Evolutionary conservation across 1,139 yeast genomes (phyloP).

Genomic region (Blastobotrys buckinghamii): DNA sequence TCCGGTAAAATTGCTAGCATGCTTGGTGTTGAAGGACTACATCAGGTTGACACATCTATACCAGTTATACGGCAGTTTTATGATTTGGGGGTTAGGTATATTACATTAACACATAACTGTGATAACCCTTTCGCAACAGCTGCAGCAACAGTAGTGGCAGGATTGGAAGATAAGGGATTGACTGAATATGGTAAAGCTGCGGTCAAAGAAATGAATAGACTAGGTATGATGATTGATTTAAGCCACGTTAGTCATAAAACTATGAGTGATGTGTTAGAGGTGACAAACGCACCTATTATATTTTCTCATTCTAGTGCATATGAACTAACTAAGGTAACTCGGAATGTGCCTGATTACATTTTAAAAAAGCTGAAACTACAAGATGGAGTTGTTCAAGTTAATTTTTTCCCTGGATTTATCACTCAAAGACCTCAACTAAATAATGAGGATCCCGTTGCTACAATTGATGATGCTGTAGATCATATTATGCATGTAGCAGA

Average conservation of each 20-base stretch:
- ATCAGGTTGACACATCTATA: constrained; percentile 45
- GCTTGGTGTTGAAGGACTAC: constrained; percentile 49
- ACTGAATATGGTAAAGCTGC: constrained; percentile 37
- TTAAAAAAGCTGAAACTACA: constrained; percentile 36
- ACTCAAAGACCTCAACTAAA: constrained; percentile 16
- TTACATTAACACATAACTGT: constrained; percentile 49
- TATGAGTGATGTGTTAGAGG: constrained; percentile 42
- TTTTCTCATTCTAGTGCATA: constrained; percentile 48
- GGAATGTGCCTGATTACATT: constrained; percentile 49
- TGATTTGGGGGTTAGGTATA: constrained; percentile 47
- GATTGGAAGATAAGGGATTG: constrained; percentile 42
- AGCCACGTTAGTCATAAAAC: constrained; percentile 49
- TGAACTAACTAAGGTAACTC: constrained; percentile 37
- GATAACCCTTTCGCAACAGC: constrained; percentile 54
- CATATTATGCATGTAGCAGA: constrained; percentile 41
- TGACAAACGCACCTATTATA: constrained; percentile 44
- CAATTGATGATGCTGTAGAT: constrained; percentile 46
- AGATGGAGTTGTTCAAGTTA: constrained; percentile 36
- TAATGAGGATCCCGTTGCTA: constrained; percentile 23
- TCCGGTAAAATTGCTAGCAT: constrained; percentile 40
- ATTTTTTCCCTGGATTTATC: constrained; percentile 43
- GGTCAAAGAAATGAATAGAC: constrained; percentile 43
- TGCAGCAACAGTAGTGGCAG: constrained; percentile 42
- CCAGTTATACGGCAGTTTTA: constrained; percentile 45
- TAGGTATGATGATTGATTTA: constrained; percentile 50